These are phyloP conservation scores for Chytridium lagenaria DNA, from an alignment of 371 early-diverging fungal genomes.

Conservation along the genomic window DNA sequence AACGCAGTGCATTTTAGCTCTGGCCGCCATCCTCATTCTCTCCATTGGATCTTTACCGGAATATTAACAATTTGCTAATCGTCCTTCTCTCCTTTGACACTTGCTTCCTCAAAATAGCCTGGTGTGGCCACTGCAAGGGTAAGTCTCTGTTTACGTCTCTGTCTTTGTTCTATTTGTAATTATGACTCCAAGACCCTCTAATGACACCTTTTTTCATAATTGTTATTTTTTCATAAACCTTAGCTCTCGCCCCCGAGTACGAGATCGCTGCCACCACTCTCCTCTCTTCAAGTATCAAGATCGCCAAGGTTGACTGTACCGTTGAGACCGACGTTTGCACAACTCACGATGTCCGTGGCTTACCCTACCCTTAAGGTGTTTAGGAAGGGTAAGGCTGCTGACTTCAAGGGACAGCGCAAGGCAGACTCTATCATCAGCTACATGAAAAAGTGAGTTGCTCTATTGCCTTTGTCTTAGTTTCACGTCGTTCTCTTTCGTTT, in stretches of 20 bases:
- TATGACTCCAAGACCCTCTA: too few relatives aligned
- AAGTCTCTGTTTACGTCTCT: constrained; percentile 19
- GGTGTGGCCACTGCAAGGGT: constrained; percentile 94
- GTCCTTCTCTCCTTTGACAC: neutral
- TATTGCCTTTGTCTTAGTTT: constrained; percentile 7
- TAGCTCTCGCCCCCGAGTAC: constrained; percentile 83
- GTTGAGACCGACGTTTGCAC: constrained; percentile 81
- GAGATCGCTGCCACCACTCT: constrained; percentile 85
- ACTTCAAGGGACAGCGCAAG: constrained; percentile 86
- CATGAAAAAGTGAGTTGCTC: constrained; percentile 81
- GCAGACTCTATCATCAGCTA: constrained; percentile 81
- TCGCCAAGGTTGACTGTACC: constrained; percentile 97
- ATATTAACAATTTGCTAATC: too few relatives aligned
- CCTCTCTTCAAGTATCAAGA: constrained; percentile 67
- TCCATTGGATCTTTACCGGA: too few relatives aligned
- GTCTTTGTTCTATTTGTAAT: neutral
- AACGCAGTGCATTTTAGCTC: too few relatives aligned
- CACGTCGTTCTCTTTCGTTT: neutral
- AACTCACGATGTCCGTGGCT: constrained; percentile 79
- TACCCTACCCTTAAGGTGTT: constrained; percentile 96
- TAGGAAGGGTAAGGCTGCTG: constrained; percentile 65
- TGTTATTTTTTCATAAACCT: neutral
- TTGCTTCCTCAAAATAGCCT: constrained; percentile 28
- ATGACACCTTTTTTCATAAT: constrained; percentile 4
- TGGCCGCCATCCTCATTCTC: too few relatives aligned